Evolutionary conservation across 148 eudicot species (phyloP), one percentile per base, ranked within the genome.

Genomic region (Persicaria tinctoria): DNA sequence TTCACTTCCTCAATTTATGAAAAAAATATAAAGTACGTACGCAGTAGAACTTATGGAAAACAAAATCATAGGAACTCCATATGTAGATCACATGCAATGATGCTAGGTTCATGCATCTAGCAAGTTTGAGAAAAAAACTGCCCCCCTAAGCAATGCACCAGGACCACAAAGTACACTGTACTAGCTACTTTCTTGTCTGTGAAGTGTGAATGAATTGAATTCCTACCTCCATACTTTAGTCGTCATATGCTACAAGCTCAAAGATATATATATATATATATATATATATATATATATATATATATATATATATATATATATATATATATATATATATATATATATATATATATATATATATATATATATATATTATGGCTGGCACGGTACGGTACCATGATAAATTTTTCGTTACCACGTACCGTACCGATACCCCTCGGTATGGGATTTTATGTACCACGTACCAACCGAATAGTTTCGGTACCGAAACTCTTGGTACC

Each of bases 81-180:
- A 32, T 32, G 2, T 32, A 1, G 41, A 32, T 57, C 69, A 32
- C 38, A 63, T 3, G 41, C 16, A 9, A 10, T 11, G n/a, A n/a
- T n/a, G 27, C 12, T 70, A 46, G 50, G 51, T 49, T 70, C 73
- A 46, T 70, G 51, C 54, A 46, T 49, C 73, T 70, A 8, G 12
- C 38, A 20, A 17, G 32, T 49, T 49, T 46, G 13, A 70, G 73
- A 66, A 18, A 80, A 70, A 12, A 48, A 23, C 16, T 73, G 18
- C 23, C 72, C 51, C 3, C 69, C 63, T 81, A 46, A 77, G 76
- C 77, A 72, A 82, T 74, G 11, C 77, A 75, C 77, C 86, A 86
- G 81, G 84, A 88, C 10, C 70, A 60, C 57, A 75, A 78, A 20
- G 13, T 62, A 10, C 38, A 32, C 69, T 63, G 44, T 63, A 4